Percentiles rank a stretch among this genome's conserved stretches.
phyloP scores from a whole-genome alignment of 495 filamentous ascomycete species.

The Aspergillus nanangensis region DNA sequence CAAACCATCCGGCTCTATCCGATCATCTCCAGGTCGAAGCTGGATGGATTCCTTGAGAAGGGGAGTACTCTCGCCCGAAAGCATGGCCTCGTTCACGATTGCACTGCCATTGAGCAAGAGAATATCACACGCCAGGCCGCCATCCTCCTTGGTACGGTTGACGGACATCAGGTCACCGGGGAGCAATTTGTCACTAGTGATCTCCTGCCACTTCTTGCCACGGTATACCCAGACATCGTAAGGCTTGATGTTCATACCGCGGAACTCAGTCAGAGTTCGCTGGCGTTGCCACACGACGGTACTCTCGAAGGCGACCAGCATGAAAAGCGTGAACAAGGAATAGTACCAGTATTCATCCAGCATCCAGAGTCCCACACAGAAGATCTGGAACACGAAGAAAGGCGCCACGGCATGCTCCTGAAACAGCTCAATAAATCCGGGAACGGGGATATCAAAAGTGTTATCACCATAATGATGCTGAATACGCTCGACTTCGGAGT shows the following conservation, averaged over 20 bases:
- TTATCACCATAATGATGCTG: conserved; percentile 94
- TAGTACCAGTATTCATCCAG: conserved; percentile 99
- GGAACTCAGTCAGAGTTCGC: conserved; percentile 93
- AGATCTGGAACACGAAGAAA: conserved; percentile 99
- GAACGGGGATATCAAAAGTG: conserved; percentile 96
- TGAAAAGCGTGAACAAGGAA: conserved; percentile 96
- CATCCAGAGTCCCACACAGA: conserved; percentile 98
- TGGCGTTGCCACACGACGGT: conserved; percentile 99
- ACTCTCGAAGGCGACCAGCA: conserved; percentile 96
- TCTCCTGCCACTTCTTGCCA: conserved; percentile 79
- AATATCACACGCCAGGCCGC: conserved; percentile 97
- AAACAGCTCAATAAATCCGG: conserved; percentile 92
- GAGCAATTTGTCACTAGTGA: conserved; percentile 87
- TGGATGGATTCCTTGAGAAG: conserved; percentile 95
- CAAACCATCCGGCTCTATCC: conserved; percentile 81
- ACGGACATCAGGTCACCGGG: conserved; percentile 97
- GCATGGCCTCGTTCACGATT: conserved; percentile 99
- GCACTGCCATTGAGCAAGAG: conserved; percentile 88
- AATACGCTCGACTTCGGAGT: conserved; percentile 68
- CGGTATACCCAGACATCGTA: conserved; percentile 91
- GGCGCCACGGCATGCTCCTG: conserved; percentile 97
- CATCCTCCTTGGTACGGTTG: conserved; percentile 91
- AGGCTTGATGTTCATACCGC: conserved; percentile 98
- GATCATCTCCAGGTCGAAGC: conserved; percentile 79
- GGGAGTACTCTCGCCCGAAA: conserved; percentile 96